Conservation (phyloP, 2,329 filamentous ascomycete species). For the Mycocentrospora acerina region DNA sequence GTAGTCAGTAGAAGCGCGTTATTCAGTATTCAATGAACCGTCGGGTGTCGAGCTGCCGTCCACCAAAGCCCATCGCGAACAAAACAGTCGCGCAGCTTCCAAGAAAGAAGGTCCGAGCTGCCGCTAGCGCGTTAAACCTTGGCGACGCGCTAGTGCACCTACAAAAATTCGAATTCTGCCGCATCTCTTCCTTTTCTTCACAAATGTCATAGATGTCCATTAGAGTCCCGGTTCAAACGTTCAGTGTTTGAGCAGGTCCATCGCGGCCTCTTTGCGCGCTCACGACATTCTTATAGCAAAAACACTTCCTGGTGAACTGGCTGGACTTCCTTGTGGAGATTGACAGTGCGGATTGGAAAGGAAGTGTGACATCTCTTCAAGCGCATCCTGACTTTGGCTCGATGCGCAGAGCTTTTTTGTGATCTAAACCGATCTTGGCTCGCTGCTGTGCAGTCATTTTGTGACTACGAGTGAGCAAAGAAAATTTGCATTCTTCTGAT, state of each 20-base stretch:
- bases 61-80: slow-evolving; percentile 1
- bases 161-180: slow-evolving; percentile 18
- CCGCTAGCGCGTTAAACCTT: slow-evolving; percentile 21
- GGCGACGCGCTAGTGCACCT: slow-evolving; percentile 18
- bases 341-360: slow-evolving; percentile 46
- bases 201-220: slow-evolving; percentile 65
- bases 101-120: slow-evolving; percentile 5
- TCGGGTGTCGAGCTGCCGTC: slow-evolving; percentile 1
- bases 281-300: slow-evolving; percentile 89
- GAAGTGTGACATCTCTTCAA: slow-evolving; percentile 40
- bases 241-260: slow-evolving; percentile 95
- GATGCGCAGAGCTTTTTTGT: too few species aligned
- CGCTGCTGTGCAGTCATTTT: too few species aligned
- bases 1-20: background rate
- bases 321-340: slow-evolving; percentile 52
- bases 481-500: too few species aligned
- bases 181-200: slow-evolving; percentile 49
- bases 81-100: slow-evolving; percentile 27
- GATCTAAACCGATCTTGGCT: too few species aligned
- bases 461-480: too few species aligned
- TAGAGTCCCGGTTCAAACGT: slow-evolving; percentile 92
- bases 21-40: too few species aligned
- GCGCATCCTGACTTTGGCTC: too few species aligned
- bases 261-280: too few species aligned
- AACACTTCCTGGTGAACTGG: slow-evolving; percentile 59